Base-by-base conservation (phyloP, 2,329 filamentous ascomycete species). In the Penicillium sp. region DNA sequence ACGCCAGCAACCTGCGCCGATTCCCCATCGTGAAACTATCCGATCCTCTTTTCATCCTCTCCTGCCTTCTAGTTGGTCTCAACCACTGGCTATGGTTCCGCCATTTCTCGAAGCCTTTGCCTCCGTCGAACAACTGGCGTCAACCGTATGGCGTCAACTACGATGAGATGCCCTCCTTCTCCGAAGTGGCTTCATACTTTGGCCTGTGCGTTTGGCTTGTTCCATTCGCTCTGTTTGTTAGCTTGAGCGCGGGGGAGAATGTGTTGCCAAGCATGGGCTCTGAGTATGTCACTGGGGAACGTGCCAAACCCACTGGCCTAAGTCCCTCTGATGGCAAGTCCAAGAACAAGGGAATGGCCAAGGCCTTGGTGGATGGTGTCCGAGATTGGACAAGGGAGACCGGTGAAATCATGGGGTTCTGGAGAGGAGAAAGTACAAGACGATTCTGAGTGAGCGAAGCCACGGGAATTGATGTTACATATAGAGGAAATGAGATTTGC, bases 81-180 rank as follows among this genome's bases (percentile, higher is more conserved):
- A 96, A 99, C 74, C 94, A 99, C 74, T 97, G 91, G 76, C 80
- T 96, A 49, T 99, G 94, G 93, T 97, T 99, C 81, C 85, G 85
- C 55, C 88, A 97, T 76, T 99, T 99, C 75, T 93, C 89, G 70
- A 85, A 90, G 61, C 78, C 77, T 4, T 69, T 77, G 11, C 81
- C 56, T 77, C 80, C 53, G 14, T 63, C 64, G 34, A 66, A 62
- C 39, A 70, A 67, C 53, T 74, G 71, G 72, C 68, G 72, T 32
- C 67, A 73, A 47, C 69, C 72, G 5, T 75, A 75, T 57, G 66
- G 74, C 40, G 67, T 72, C 76, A 85, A 72, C 55, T 67, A 72
- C 50, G 69, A 71, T 7, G 70, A 74, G 45, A 73, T 91, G 43
- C 94, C 94, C 0, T 88, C 84, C 37, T 99, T 99, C 73, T 92